These are phyloP conservation scores for Alternaria rosae DNA, from an alignment of 2,329 filamentous ascomycete genomes.

Conservation along the genomic window DNA sequence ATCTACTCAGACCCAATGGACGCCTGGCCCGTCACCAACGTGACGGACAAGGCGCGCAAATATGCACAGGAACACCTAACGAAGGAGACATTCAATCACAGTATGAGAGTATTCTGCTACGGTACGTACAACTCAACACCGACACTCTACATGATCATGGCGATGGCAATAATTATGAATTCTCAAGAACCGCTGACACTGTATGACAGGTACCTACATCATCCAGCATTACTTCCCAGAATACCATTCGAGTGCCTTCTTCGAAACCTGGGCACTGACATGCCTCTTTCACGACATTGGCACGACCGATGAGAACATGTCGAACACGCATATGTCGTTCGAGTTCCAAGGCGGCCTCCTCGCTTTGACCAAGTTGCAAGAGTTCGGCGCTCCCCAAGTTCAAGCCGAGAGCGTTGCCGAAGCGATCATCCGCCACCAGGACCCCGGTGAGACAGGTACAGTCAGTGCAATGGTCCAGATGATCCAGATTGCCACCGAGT, in stretches of 20 bases:
- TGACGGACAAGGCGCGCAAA: background rate
- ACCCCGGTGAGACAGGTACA: conserved; percentile 2
- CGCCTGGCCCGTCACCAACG: background rate
- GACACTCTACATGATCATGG: accelerated
- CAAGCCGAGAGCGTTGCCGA: conserved; percentile 9
- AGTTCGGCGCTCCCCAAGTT: background rate
- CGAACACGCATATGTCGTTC: conserved; percentile 1
- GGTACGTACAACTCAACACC: background rate
- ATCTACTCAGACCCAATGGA: background rate
- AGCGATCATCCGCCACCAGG: conserved; percentile 6
- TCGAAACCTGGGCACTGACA: conserved; percentile 6
- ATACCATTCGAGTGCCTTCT: background rate
- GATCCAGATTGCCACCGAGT: conserved; percentile 1
- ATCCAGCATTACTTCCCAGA: background rate
- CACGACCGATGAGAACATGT: background rate
- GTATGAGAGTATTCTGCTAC: conserved; percentile 5
- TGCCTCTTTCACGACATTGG: conserved; percentile 11
- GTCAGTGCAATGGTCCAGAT: conserved; percentile 1
- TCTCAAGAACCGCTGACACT: background rate
- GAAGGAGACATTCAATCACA: background rate
- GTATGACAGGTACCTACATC: background rate
- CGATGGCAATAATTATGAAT: accelerated
- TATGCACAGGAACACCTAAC: background rate
- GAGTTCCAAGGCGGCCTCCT: conserved; percentile 8
- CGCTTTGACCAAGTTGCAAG: background rate